Conservation (phyloP, 2,329 filamentous ascomycete genomes). For the Annulohypoxylon truncatum region DNA sequence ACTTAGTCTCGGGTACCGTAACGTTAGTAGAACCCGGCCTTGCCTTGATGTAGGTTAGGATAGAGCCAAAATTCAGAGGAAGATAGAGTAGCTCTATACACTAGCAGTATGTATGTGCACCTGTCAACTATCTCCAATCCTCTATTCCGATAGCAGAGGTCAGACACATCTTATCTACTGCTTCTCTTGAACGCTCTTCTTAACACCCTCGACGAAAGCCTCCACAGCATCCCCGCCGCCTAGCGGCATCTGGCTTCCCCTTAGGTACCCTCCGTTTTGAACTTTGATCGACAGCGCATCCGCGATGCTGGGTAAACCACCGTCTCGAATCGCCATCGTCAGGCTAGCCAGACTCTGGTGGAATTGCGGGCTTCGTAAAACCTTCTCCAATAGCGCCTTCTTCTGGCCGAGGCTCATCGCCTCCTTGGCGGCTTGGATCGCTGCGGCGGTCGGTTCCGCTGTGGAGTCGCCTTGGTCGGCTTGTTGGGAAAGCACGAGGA, state of each 20-base stretch:
- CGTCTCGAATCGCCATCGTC: conserved; percentile 88
- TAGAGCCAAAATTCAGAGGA: background rate
- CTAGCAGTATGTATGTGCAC: conserved; percentile 1
- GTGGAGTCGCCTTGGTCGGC: conserved; percentile 66
- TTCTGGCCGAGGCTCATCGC: conserved; percentile 81
- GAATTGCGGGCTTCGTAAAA: conserved; percentile 91
- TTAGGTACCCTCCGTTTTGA: conserved; percentile 84
- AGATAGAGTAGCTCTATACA: background rate
- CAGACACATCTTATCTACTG: conserved; percentile 39
- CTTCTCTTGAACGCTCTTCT: conserved; percentile 77
- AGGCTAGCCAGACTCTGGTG: conserved; percentile 86
- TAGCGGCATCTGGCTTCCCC: conserved; percentile 81
- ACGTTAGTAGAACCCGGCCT: background rate
- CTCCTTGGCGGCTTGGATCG: conserved; percentile 77
- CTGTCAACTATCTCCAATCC: background rate
- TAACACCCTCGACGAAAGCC: conserved; percentile 90
- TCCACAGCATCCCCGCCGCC: conserved; percentile 90
- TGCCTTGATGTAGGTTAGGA: background rate
- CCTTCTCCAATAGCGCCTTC: conserved; percentile 80
- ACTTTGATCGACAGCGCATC: conserved; percentile 86
- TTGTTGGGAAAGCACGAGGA: conserved; percentile 81
- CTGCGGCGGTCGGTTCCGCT: conserved; percentile 74
- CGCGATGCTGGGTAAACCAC: conserved; percentile 88
- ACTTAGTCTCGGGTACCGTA: background rate
- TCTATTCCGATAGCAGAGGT: background rate